Base-by-base conservation (phyloP, 495 filamentous ascomycete species). In the Penicillium arizonense region DNA sequence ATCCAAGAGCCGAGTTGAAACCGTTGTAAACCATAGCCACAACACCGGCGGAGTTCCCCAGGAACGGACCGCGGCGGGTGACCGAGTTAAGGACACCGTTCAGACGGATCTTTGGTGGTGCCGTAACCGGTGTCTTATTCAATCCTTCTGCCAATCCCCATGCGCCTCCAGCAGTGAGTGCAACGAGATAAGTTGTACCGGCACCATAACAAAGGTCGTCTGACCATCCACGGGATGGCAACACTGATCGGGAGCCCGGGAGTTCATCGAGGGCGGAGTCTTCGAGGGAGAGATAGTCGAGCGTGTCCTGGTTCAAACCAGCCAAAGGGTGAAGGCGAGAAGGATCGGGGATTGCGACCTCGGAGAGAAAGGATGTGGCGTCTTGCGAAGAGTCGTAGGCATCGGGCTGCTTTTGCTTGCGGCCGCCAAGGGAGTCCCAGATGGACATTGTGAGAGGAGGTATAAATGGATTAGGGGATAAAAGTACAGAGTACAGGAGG, bases 141-240 rank as follows among this genome's bases (percentile, higher is more conserved):
- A 97, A 66, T 4, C 94, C 94, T 72, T 98, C 94, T 28, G 85
- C 83, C 51, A 97, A 68, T 38, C 94, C 94, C 91, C 92, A 97
- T 45, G 82, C 83, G 50, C 94, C 94, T 61, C 94, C 94, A 36
- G 95, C 46, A n/a, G 89, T 81, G 56, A 98, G 76, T 1, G 86
- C 94, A 10, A 85, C 76, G 45, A 98, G 81, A 71, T 98, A 98
- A 57, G 90, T 96, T 33, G 92, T 85, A 49, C 94, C 94, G 21
- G 93, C 91, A 62, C 95, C 95, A 67, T 98, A 98, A 73, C 94
- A 97, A 44, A 98, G 84, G 70, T 98, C 94, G 67, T 98, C 94
- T 44, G 89, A 94, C 85, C 95, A 98, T 59, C 94, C 94, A 66
- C 95, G 87, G 24, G 91, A 96, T 4, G 95, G 95, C 32, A 98